Evolutionary conservation across 179 eudicot genomes (phyloP).

Genomic region (Corrigiola litoralis): DNA sequence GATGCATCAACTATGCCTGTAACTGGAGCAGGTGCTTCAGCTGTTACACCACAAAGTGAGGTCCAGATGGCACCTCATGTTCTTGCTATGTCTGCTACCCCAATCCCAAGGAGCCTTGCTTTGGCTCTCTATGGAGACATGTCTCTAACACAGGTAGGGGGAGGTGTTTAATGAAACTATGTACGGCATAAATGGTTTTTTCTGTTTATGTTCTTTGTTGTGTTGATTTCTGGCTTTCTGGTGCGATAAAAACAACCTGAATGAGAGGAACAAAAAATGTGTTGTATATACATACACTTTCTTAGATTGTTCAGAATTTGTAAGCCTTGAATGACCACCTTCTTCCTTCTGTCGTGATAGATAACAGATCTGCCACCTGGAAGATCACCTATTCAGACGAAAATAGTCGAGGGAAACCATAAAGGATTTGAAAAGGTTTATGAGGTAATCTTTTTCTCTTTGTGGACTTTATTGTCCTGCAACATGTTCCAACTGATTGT

Average conservation of each 20-base stretch:
- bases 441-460: slow-evolving; percentile 40
- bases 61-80: slow-evolving; percentile 87
- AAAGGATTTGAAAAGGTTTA: slow-evolving; percentile 68
- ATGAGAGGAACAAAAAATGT: too few relatives aligned
- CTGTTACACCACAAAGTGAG: slow-evolving; percentile 35
- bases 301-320: too few relatives aligned
- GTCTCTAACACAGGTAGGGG: slow-evolving; percentile 81
- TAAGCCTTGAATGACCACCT: not conserved
- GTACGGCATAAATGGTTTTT: not conserved
- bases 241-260: too few relatives aligned
- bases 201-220: too few relatives aligned
- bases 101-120: slow-evolving; percentile 96
- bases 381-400: slow-evolving; percentile 78
- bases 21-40: slow-evolving; percentile 30
- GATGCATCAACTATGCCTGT: slow-evolving; percentile 38
- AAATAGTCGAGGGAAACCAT: slow-evolving; percentile 59
- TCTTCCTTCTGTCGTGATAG: slow-evolving; percentile 34
- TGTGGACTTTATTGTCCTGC: not conserved
- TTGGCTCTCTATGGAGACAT: slow-evolving; percentile 91
- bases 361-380: slow-evolving; percentile 95
- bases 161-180: not conserved
- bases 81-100: slow-evolving; percentile 97
- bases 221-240: too few relatives aligned
- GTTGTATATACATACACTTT: too few relatives aligned
- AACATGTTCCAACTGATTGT: not conserved